Conservation (phyloP, 1,284 basidiomycete species). For the Xerocomus minutiporus region DNA sequence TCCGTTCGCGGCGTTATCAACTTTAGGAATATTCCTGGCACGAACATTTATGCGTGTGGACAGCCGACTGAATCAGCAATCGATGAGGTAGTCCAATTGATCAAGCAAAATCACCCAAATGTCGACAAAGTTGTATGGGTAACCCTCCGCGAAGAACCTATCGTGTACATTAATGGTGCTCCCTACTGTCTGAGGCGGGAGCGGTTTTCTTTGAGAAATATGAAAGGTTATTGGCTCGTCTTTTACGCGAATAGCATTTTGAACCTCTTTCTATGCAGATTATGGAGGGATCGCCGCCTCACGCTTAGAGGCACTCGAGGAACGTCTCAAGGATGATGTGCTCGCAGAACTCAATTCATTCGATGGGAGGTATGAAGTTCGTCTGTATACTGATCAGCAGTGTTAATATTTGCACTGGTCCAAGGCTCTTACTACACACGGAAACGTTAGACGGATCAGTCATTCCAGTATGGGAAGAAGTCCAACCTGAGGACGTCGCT, state of each 20-base stretch:
- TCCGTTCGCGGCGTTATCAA: slow-evolving; percentile 90
- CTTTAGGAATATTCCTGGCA: slow-evolving; percentile 81
- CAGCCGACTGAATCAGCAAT: slow-evolving; percentile 94
- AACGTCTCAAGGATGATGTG: slow-evolving; percentile 88
- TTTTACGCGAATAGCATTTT: slow-evolving; percentile 4
- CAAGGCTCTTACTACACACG: slow-evolving; percentile 78
- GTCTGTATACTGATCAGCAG: not conserved
- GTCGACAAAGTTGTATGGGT: slow-evolving; percentile 82
- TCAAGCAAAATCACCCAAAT: slow-evolving; percentile 59
- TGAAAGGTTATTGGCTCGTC: slow-evolving; percentile 58
- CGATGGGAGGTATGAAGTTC: slow-evolving; percentile 61
- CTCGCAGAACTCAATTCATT: slow-evolving; percentile 78
- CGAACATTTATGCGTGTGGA: slow-evolving; percentile 87
- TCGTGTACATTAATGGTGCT: slow-evolving; percentile 90
- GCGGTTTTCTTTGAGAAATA: slow-evolving; percentile 77
- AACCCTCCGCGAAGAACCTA: slow-evolving; percentile 88
- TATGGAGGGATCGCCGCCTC: slow-evolving; percentile 90
- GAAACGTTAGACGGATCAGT: slow-evolving; percentile 88
- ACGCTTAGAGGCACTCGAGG: slow-evolving; percentile 85
- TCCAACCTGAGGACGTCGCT: slow-evolving; percentile 70
- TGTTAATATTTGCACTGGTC: slow-evolving; percentile 1
- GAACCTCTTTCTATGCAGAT: slow-evolving; percentile 43
- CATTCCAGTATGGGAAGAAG: slow-evolving; percentile 94
- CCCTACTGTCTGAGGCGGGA: slow-evolving; percentile 78
- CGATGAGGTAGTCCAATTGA: slow-evolving; percentile 72